phyloP scores from a whole-genome alignment of 1,284 basidiomycete genomes.

The Pulveroboletus sp. region DNA sequence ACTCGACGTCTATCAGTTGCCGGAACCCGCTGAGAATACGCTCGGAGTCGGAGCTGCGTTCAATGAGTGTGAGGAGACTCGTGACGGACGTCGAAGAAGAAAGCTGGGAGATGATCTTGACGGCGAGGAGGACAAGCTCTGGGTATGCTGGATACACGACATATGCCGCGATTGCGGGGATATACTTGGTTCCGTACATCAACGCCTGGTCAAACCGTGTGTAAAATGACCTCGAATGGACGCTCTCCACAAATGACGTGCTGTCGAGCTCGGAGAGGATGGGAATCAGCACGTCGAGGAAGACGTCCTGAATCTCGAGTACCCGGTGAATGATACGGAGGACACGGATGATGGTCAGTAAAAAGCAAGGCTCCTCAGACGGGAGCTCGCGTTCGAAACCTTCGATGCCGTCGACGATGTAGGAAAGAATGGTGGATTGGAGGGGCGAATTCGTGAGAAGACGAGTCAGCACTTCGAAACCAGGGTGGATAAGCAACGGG shows the following conservation, averaged over 20 bases:
- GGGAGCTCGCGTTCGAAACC: slow-evolving; percentile 74
- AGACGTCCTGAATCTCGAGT: slow-evolving; percentile 85
- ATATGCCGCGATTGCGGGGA: slow-evolving; percentile 84
- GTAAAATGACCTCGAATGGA: slow-evolving; percentile 68
- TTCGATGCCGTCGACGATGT: slow-evolving; percentile 76
- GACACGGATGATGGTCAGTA: slow-evolving; percentile 75
- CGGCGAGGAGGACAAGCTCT: slow-evolving; percentile 76
- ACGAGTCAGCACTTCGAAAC: slow-evolving; percentile 83
- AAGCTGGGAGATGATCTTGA: slow-evolving; percentile 79
- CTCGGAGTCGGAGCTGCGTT: slow-evolving; percentile 82
- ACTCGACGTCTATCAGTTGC: slow-evolving; percentile 64
- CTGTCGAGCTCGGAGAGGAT: slow-evolving; percentile 69
- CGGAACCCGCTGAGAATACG: slow-evolving; percentile 85
- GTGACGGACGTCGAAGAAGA: slow-evolving; percentile 59
- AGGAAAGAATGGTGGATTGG: slow-evolving; percentile 72
- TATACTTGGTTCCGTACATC: slow-evolving; percentile 73
- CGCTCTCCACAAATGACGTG: slow-evolving; percentile 51
- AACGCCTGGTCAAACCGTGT: slow-evolving; percentile 80
- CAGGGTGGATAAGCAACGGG: slow-evolving; percentile 76
- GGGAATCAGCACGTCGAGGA: slow-evolving; percentile 87
- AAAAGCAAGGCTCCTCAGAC: slow-evolving; percentile 70
- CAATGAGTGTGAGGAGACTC: slow-evolving; percentile 78
- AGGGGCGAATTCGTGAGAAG: slow-evolving; percentile 74
- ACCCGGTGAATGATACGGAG: slow-evolving; percentile 83
- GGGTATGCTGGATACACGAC: slow-evolving; percentile 72